Evolutionary conservation across 768 basidiomycete genomes (phyloP).

Genomic region (Termitomyces heimii): DNA sequence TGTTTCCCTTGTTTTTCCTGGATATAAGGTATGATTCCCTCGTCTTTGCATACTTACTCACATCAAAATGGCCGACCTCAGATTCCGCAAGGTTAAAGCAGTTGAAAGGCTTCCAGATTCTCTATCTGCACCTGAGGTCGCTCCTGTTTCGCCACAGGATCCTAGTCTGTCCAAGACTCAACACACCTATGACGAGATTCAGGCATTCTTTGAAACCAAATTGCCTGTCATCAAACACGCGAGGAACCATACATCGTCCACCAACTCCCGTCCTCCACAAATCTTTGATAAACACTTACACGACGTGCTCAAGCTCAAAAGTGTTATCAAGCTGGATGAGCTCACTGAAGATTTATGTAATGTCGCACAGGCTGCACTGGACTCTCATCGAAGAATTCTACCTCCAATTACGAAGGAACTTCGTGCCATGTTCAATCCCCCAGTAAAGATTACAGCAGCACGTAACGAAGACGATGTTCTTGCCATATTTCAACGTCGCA

Average conservation of each 20-base stretch:
- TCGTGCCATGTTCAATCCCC: neutral
- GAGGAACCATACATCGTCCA: neutral
- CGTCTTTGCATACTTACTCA: neutral
- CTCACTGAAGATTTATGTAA: neutral
- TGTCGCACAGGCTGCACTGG: neutral
- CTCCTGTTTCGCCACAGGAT: neutral
- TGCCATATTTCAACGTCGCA: neutral
- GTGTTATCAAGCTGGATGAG: neutral
- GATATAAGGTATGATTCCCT: neutral
- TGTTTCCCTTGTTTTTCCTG: too few relatives aligned
- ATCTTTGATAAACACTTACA: slow-evolving; percentile 4
- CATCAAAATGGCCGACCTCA: neutral
- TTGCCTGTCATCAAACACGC: neutral
- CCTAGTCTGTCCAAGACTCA: neutral
- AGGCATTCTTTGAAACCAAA: neutral
- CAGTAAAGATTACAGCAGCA: neutral
- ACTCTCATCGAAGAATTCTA: neutral
- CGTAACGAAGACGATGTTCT: neutral
- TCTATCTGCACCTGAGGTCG: neutral
- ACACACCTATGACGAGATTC: neutral
- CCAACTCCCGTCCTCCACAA: slow-evolving; percentile 1
- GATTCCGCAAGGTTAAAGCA: neutral
- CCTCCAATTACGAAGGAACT: neutral
- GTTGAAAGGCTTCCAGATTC: too few relatives aligned
- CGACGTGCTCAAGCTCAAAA: neutral